Evolutionary conservation across 306 rosid species (phyloP).

Genomic region (Arachis stenosperma): DNA sequence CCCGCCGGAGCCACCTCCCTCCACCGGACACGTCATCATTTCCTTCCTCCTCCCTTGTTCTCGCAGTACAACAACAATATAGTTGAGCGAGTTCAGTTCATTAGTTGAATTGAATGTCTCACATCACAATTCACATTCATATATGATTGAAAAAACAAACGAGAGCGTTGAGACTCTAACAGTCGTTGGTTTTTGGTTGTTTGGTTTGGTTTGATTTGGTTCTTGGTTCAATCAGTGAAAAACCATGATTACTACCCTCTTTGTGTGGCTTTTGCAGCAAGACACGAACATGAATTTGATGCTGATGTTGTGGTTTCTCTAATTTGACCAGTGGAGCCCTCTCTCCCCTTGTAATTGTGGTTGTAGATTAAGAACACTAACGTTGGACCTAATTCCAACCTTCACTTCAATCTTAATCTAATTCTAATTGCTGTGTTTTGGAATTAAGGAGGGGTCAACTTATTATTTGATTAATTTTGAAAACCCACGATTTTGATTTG

Average conservation of each 20-base stretch:
- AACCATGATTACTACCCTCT: conserved; percentile 23
- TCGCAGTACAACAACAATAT: too few relatives aligned
- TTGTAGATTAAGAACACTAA: not conserved
- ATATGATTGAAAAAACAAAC: too few relatives aligned
- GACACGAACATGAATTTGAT: conserved; percentile 21
- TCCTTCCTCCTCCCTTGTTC: conserved; percentile 7
- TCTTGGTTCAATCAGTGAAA: conserved; percentile 21
- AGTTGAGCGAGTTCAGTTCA: too few relatives aligned
- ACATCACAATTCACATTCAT: not conserved
- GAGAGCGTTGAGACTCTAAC: conserved; percentile 28
- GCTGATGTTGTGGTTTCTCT: not conserved
- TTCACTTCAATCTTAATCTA: too few relatives aligned
- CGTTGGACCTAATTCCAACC: not conserved
- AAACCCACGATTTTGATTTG: not conserved
- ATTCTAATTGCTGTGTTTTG: too few relatives aligned
- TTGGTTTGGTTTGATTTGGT: too few relatives aligned
- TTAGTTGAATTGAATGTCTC: not conserved
- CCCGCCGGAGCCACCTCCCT: conserved; percentile 47
- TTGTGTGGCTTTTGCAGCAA: conserved; percentile 39
- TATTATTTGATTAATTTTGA: not conserved
- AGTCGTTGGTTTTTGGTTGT: conserved; percentile 24
- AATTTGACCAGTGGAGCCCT: conserved; percentile 35
- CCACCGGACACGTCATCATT: conserved; percentile 43
- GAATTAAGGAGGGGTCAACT: not conserved
- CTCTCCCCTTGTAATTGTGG: not conserved